Evolutionary conservation across 257 asterid genomes (phyloP), one percentile per base, ranked within the genome.

Genomic region (Solanum tarijense): DNA sequence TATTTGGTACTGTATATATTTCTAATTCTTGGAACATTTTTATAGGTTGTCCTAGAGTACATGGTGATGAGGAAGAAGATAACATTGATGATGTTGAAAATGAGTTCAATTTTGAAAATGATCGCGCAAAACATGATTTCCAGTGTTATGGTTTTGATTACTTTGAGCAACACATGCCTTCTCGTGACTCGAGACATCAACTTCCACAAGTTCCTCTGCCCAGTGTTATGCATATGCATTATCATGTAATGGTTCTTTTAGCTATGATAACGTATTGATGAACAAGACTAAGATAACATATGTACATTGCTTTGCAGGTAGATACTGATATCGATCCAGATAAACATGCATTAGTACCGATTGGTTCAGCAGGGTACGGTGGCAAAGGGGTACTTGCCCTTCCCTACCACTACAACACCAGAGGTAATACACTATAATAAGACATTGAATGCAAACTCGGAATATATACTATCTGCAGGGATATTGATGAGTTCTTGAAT

Each of bases 31-130:
- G 52, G 71, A 73, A 38, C 46, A 18, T 27, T 34, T 27, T 52
- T 86, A 20, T 89, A 89, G 91, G 91, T 18, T 90, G 79, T 87
- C 25, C 88, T 66, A 90, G 92, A 84, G 92, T 90, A 58, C 76
- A 83, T 31, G 92, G 92, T 34, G 92, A 90, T 69, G 89, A 88
- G 65, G 92, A 90, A 83, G 92, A 90, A 82, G 92, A 88, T 75
- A 90, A 84, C 81, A 87, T 78, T 38, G 92, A 90, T 78, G 90
- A 90, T 73, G 48, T 90, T 48, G 90, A 88, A 36, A 88, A 88
- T 9, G 90, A 90, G 88, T 90, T 90, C 89, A 88, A 76, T 38
- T 87, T 87, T 66, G 58, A 23, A 27, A 72, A 71, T 27, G 83
- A 83, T 36, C n/a, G 23, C 72, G 25, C 3, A 21, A 84, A 62